Percentiles rank a stretch among this genome's conserved stretches.
These are phyloP conservation scores for Xanthoconium stramineum DNA, from an alignment of 768 basidiomycete genomes.

Conservation along the genomic window DNA sequence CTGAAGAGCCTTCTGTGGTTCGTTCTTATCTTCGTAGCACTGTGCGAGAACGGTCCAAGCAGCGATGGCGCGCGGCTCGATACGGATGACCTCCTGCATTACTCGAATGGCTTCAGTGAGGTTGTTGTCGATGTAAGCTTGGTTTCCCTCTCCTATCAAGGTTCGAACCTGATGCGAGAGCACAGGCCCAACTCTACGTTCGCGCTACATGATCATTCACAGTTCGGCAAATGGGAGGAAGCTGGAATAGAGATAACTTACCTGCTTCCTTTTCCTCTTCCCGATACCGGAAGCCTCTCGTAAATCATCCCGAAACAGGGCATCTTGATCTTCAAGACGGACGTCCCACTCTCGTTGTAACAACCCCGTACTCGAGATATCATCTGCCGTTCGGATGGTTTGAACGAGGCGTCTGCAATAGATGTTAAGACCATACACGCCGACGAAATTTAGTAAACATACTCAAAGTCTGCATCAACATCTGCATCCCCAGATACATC, in stretches of 20 bases:
- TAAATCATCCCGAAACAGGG: slow-evolving; percentile 70
- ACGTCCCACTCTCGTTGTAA: slow-evolving; percentile 10
- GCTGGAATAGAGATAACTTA: slow-evolving; percentile 13
- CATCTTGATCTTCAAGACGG: slow-evolving; percentile 52
- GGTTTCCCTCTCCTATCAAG: slow-evolving; percentile 77
- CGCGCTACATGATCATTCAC: slow-evolving; percentile 3
- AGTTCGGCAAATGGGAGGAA: background rate
- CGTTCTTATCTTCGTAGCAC: slow-evolving; percentile 15
- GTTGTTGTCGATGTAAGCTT: slow-evolving; percentile 75
- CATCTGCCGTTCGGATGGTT: slow-evolving; percentile 2
- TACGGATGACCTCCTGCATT: slow-evolving; percentile 90
- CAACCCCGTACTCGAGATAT: slow-evolving; percentile 15
- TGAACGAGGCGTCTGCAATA: slow-evolving; percentile 2
- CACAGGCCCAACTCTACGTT: slow-evolving; percentile 11
- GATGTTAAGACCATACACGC: background rate
- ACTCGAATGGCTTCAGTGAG: slow-evolving; percentile 66
- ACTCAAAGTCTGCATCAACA: slow-evolving; percentile 24
- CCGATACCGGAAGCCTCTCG: slow-evolving; percentile 66
- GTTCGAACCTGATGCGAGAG: slow-evolving; percentile 18
- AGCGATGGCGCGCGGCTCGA: slow-evolving; percentile 78
- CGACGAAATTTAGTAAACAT: background rate
- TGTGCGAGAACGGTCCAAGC: slow-evolving; percentile 71
- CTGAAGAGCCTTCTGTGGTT: slow-evolving; percentile 17
- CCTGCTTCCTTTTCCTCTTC: slow-evolving; percentile 44
- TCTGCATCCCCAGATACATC: slow-evolving; percentile 3